Evolutionary conservation across 371 early-diverging fungal species (phyloP).

Genomic region (Nosema muscidifuracis): DNA sequence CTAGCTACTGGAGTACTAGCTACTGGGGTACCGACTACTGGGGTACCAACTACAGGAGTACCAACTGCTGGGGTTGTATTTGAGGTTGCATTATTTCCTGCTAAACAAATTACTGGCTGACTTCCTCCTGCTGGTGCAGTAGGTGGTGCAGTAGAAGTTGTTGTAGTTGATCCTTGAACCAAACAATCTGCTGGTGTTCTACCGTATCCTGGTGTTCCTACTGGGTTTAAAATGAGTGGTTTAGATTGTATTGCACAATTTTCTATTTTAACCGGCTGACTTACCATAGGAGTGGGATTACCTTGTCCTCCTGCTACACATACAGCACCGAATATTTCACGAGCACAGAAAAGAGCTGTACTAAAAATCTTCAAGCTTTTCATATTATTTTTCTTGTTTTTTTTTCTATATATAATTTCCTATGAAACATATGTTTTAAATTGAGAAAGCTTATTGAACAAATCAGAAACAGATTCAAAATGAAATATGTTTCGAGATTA

Average conservation of each 20-base stretch:
- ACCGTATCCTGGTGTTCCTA: neutral
- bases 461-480: too few relatives aligned
- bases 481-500: too few relatives aligned
- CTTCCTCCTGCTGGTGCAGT: neutral
- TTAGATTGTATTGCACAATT: neutral
- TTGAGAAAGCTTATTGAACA: neutral
- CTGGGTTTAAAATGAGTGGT: neutral
- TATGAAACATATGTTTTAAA: conserved; percentile 9
- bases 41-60: neutral
- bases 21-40: neutral
- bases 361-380: conserved; percentile 5
- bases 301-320: neutral
- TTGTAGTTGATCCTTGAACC: too few relatives aligned
- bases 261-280: neutral
- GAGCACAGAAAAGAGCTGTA: neutral
- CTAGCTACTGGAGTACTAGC: neutral
- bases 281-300: neutral
- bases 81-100: neutral
- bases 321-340: neutral
- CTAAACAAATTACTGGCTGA: neutral
- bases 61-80: neutral
- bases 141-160: too few relatives aligned
- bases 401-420: conserved; percentile 2
- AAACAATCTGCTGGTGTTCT: neutral
- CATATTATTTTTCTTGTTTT: neutral